Base-by-base conservation (phyloP, 139 green algal species). In the Chlamydomonas schloesseri region DNA sequence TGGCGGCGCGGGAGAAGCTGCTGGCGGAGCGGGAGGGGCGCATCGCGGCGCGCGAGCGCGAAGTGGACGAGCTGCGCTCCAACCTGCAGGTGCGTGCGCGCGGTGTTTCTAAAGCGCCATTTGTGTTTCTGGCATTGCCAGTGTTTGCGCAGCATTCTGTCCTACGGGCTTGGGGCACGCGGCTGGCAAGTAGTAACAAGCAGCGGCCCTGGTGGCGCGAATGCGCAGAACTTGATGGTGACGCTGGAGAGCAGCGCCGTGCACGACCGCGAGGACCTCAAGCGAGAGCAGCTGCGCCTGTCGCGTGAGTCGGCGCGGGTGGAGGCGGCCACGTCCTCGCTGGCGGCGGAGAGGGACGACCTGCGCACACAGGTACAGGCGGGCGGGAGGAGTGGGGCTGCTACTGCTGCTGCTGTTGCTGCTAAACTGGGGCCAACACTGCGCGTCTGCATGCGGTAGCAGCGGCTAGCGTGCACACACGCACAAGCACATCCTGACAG, bases 251-350 rank as follows among this genome's bases (percentile, higher is more conserved):
- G 46, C 36, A 81, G 58, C 31, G 82, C 71, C 34, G 82, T 81
- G 50, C 71, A 87, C 58, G 82, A 87, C 72, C 69, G 88, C 28
- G 89, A 90, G 82, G 90, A 91, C 69, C 73, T 93, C 14, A 88
- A 83, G 76, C 72, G 87, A 2, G 90, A 93, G 87, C 82, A 88
- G 69, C 77, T 73, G 67, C 83, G 90, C 15, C 87, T 93, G 24
- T 75, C 58, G 2, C 47, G 83, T 1, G 90, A 93, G 87, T 67
- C 87, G 18, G 83, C 88, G 34, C 90, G 90, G 46, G 84, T 93
- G n/a, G 90, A 93, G 53, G 90, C 90, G 28, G 64, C 89, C 14
- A 87, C 90, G 42, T 67, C 71, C 26, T 82, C 87, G 0, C 47
- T 93, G 77, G 60, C 73, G 77, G 60, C 62, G 23, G 79, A 87